These are phyloP conservation scores for Xylariaceae sp. DNA, from an alignment of 2,329 filamentous ascomycete genomes.

Conservation along the genomic window DNA sequence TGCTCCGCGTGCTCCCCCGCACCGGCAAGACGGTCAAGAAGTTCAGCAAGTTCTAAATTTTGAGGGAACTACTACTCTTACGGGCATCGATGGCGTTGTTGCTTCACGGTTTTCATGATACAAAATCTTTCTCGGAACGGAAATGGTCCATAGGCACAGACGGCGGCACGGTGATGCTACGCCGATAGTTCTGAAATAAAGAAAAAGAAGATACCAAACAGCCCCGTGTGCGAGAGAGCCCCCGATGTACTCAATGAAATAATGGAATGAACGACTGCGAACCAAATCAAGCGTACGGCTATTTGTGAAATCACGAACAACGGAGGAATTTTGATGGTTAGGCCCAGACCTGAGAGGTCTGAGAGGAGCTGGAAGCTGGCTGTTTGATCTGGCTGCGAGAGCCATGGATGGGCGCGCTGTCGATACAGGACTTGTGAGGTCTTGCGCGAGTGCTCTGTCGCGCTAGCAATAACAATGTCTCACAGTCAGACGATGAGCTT, in stretches of 20 bases:
- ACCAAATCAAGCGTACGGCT: not conserved
- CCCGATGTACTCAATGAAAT: constrained; percentile 12
- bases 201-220: constrained; percentile 30
- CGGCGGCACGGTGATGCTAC: constrained; percentile 30
- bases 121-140: constrained; percentile 31
- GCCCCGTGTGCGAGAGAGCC: constrained; percentile 2
- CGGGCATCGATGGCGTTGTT: constrained; percentile 51
- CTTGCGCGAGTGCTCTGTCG: no score
- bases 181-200: constrained; percentile 32
- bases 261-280: constrained; percentile 9
- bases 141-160: constrained; percentile 32
- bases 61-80: constrained; percentile 33
- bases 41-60: constrained; percentile 95
- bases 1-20: constrained; percentile 95
- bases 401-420: no score
- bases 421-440: no score
- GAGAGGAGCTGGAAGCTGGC: no score
- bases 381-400: no score
- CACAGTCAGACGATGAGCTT: no score
- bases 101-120: constrained; percentile 44
- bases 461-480: no score
- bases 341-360: not conserved
- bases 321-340: not conserved
- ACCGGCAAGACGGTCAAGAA: constrained; percentile 96
- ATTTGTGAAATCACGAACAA: constrained; percentile 8